Conservation (phyloP, 176 grass and related monocot species). For the Aegilops umbellulata region DNA sequence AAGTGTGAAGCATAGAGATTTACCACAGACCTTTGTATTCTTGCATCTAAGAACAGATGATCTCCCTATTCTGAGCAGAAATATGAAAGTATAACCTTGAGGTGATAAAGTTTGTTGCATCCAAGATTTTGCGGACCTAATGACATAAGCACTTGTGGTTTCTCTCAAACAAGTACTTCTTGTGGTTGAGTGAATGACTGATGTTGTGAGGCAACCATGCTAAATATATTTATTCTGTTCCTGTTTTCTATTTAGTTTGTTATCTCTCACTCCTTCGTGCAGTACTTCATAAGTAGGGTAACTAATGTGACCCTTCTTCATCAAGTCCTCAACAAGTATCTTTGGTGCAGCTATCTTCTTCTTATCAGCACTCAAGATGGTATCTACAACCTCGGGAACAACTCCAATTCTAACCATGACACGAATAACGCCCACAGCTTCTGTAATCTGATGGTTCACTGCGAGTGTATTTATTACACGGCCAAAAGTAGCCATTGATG, state of each 20-base stretch:
- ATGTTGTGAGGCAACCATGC: not conserved
- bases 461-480: conserved; percentile 71
- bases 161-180: not conserved
- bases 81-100: not conserved
- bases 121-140: conserved; percentile 6
- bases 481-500: conserved; percentile 72
- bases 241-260: conserved; percentile 52
- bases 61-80: conserved; percentile 29
- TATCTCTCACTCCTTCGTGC: conserved; percentile 89
- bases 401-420: conserved; percentile 72
- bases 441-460: conserved; percentile 41
- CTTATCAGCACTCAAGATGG: conserved; percentile 83
- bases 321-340: conserved; percentile 91
- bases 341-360: conserved; percentile 94
- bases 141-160: conserved; percentile 15
- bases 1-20: conserved; percentile 2
- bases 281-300: conserved; percentile 87
- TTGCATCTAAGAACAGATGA: conserved; percentile 18
- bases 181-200: conserved; percentile 3
- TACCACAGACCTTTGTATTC: not conserved
- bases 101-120: conserved; percentile 1
- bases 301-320: conserved; percentile 90
- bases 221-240: conserved; percentile 16
- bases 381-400: conserved; percentile 69
- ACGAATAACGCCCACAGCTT: conserved; percentile 70